Evolutionary conservation across 768 basidiomycete genomes (phyloP), one percentile per base, ranked within the genome.

Genomic region (Podaxis carcinomalis): DNA sequence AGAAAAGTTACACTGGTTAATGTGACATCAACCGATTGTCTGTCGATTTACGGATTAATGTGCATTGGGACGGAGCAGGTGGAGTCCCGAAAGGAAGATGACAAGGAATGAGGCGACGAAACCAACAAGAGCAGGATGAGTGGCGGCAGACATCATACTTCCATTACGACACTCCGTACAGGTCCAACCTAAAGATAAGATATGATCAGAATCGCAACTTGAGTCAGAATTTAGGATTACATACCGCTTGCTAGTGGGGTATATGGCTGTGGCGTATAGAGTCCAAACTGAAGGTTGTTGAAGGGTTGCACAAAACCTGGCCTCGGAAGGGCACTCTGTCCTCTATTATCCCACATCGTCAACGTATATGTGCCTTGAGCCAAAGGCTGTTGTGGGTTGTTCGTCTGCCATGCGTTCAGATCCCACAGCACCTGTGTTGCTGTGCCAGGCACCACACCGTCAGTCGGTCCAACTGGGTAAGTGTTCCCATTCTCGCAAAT

Each of bases 401-500:
- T 74, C 67, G 84, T 80, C 66, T 92, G 84, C 70, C 88, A 92
- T 32, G 78, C 74, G 66, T 80, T 91, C 1, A 87, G 72, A 69
- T 90, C 89, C 93, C 93, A 94, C 7, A 85, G 78, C 11, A 88
- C 84, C 40, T 73, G 66, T 9, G 89, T 89, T 25, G 87, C 84
- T 0, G 80, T 83, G 0, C 89, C 92, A 2, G 83, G 77, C 4
- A 92, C 80, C 27, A 84, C 70, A 13, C 88, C 86, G 65, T 85
- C 74, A 4, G 85, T 82, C 0, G 88, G 85, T 0, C 90, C 91
- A 4, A 94, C 88, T 5, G 89, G 83, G 69, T 92, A 95, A 2
- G 90, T 92, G 72, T 89, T 89, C 5, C 89, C 88, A 69, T 92
- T 92, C 10, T 84, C 84, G 71, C 89, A 88, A 55, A 86, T 78